phyloP scores from a whole-genome alignment of 2,329 filamentous ascomycete genomes.

The Sporothrix luriei region DNA sequence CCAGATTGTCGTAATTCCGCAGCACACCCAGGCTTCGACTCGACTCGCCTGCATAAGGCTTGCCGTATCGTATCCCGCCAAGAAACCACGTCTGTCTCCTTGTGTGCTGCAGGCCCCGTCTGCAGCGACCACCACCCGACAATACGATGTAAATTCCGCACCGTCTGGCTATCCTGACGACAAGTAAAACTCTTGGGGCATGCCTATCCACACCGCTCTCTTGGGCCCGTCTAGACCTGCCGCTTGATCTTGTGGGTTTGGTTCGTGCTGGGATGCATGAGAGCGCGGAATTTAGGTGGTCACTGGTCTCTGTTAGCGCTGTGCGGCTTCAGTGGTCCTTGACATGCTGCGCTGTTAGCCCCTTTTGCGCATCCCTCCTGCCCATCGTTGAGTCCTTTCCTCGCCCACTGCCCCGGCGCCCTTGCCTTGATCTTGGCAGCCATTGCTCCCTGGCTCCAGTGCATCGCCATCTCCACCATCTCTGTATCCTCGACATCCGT shows the following conservation, averaged over 20 bases:
- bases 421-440: slow-evolving; percentile 15
- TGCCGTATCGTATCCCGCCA: too few species aligned
- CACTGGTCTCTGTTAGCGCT: background rate
- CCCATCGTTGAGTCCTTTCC: background rate
- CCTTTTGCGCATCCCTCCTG: slow-evolving; percentile 14
- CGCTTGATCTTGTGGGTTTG: too few species aligned
- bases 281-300: background rate
- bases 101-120: too few species aligned
- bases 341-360: background rate
- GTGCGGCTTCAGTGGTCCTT: too few species aligned
- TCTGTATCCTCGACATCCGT: background rate
- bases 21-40: too few species aligned
- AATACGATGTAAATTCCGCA: too few species aligned
- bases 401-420: slow-evolving; percentile 1
- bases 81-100: too few species aligned
- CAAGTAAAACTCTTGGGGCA: too few species aligned
- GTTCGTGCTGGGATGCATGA: background rate
- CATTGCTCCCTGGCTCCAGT: background rate
- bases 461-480: background rate
- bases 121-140: too few species aligned
- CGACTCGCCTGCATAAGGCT: too few species aligned
- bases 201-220: background rate
- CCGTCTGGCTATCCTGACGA: too few species aligned
- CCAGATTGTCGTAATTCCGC: background rate
- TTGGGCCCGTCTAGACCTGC: background rate